Conservation (phyloP, 306 rosid species). For the Oxytropis ochrocephala region DNA sequence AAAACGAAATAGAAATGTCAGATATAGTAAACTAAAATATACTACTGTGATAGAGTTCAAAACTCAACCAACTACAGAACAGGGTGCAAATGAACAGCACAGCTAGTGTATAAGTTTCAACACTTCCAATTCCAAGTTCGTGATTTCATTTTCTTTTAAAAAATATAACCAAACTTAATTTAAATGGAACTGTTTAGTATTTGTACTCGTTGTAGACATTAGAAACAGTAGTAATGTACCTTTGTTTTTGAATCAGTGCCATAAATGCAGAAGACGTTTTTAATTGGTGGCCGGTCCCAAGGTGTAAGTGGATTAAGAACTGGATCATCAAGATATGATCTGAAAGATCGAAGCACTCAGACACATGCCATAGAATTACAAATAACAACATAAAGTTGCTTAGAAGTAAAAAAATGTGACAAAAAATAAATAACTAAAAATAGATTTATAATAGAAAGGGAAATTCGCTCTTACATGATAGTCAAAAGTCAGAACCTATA, state of each 20-base stretch:
- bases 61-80: slow-evolving; percentile 17
- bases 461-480: neutral
- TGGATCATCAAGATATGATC: slow-evolving; percentile 79
- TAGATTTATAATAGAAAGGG: neutral
- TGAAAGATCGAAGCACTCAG: slow-evolving; percentile 38
- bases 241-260: slow-evolving; percentile 81
- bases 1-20: neutral
- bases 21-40: slow-evolving; percentile 13
- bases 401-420: neutral
- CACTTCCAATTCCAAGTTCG: slow-evolving; percentile 23
- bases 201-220: slow-evolving; percentile 10
- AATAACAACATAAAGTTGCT: neutral
- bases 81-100: neutral
- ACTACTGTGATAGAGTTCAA: neutral
- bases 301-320: slow-evolving; percentile 92
- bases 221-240: slow-evolving; percentile 41
- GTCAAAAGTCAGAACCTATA: slow-evolving; percentile 3
- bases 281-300: slow-evolving; percentile 96
- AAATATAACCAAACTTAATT: neutral
- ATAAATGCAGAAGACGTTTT: slow-evolving; percentile 84
- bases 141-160: neutral
- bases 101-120: neutral
- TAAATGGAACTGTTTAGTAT: slow-evolving; percentile 7
- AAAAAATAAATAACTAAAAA: neutral
- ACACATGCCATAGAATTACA: slow-evolving; percentile 9